These are phyloP conservation scores for Fonsecaea erecta DNA, from an alignment of 2,329 filamentous ascomycete genomes.

Conservation along the genomic window DNA sequence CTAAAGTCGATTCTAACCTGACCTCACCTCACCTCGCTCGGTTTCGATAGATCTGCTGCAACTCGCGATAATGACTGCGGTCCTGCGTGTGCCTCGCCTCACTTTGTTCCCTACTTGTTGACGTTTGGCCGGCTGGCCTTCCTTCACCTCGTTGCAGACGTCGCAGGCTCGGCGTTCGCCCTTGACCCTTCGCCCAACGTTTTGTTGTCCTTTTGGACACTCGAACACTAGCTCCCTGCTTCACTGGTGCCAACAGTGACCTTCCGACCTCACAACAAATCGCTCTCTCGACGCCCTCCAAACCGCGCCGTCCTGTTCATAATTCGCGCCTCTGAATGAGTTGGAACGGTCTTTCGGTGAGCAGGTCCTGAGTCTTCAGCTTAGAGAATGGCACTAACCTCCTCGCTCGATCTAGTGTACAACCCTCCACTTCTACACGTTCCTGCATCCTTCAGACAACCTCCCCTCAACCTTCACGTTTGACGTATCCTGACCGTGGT, in stretches of 20 bases:
- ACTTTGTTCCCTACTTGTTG: slow-evolving; percentile 31
- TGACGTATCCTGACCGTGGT: background rate
- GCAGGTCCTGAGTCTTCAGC: slow-evolving; percentile 2
- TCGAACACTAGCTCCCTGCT: slow-evolving; percentile 8
- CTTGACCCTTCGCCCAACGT: slow-evolving; percentile 10
- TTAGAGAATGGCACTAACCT: slow-evolving; percentile 12
- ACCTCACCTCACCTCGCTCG: background rate
- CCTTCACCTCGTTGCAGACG: slow-evolving; percentile 18
- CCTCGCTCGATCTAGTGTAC: slow-evolving; percentile 1
- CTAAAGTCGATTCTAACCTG: slow-evolving; percentile 12
- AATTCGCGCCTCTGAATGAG: slow-evolving; percentile 17
- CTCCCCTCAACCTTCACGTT: background rate
- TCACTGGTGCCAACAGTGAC: slow-evolving; percentile 14
- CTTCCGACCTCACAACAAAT: background rate
- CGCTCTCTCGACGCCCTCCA: background rate
- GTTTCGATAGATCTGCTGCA: background rate
- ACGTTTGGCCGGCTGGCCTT: slow-evolving; percentile 22
- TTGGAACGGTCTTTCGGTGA: slow-evolving; percentile 9
- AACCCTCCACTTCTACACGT: background rate
- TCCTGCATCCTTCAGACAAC: slow-evolving; percentile 6
- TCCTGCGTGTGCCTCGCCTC: slow-evolving; percentile 19
- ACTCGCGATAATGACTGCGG: slow-evolving; percentile 27
- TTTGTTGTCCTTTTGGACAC: slow-evolving; percentile 14
- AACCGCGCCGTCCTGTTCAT: background rate
- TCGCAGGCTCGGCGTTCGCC: slow-evolving; percentile 32